These are phyloP conservation scores for Zostera marina DNA, from an alignment of 116 monocot genomes.

Conservation along the genomic window DNA sequence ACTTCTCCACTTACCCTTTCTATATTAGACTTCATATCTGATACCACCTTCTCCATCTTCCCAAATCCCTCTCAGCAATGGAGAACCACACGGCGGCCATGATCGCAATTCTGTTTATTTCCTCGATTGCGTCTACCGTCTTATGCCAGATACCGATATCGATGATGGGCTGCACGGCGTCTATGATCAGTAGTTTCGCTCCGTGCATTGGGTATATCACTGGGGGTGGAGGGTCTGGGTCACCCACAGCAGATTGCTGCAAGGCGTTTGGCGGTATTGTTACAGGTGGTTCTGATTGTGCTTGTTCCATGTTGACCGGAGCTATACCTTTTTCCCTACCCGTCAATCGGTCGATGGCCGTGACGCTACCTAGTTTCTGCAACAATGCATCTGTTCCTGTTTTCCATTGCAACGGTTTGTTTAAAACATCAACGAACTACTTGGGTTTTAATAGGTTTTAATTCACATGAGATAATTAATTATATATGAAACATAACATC, in stretches of 20 bases:
- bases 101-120: background rate
- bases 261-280: constrained; percentile 23
- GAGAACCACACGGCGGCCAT: too few relatives aligned
- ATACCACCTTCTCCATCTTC: too few relatives aligned
- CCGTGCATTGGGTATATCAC: constrained; percentile 15
- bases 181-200: constrained; percentile 15
- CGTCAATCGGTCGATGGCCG: constrained; percentile 31
- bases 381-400: constrained; percentile 22
- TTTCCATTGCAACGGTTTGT: constrained; percentile 52
- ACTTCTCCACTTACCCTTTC: too few relatives aligned
- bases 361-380: constrained; percentile 36
- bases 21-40: too few relatives aligned
- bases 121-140: background rate
- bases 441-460: too few relatives aligned
- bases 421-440: too few relatives aligned
- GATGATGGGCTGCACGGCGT: constrained; percentile 3
- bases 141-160: constrained; percentile 1
- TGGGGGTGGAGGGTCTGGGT: constrained; percentile 19
- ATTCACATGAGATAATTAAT: too few relatives aligned
- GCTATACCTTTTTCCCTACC: constrained; percentile 44
- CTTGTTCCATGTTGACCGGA: constrained; percentile 42
- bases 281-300: constrained; percentile 25
- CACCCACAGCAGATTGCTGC: constrained; percentile 52
- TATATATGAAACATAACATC: background rate
- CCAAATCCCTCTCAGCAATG: too few relatives aligned